A percentile compares a stretch with the other conserved stretches of the same genome.
Conservation (phyloP, 441 rosid species). For the Brassica balearica region DNA sequence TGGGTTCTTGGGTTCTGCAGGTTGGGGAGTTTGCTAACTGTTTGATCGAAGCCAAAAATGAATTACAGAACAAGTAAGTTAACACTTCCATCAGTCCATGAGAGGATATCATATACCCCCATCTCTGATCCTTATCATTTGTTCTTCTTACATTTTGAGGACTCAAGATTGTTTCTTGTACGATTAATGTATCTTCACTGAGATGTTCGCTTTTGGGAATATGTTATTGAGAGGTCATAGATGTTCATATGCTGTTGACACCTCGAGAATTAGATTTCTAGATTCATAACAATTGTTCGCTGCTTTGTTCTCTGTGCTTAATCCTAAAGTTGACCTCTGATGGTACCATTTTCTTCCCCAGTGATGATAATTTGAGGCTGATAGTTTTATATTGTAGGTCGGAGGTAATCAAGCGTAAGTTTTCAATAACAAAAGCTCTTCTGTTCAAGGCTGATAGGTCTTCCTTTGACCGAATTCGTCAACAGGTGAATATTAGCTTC, state of each 20-base stretch:
- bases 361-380: background rate
- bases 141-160: constrained; percentile 24
- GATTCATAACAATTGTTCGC: constrained; percentile 7
- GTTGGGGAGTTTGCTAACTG: constrained; percentile 87
- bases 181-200: background rate
- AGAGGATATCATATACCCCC: background rate
- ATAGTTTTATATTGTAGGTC: constrained; percentile 51
- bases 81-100: background rate
- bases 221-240: constrained; percentile 12
- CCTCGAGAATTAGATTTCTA: background rate
- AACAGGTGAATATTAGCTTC: constrained; percentile 63
- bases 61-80: constrained; percentile 84
- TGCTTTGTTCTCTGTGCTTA: constrained; percentile 8
- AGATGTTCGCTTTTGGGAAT: constrained; percentile 3
- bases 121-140: constrained; percentile 6
- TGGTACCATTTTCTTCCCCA: constrained; percentile 3
- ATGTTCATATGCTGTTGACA: constrained; percentile 3
- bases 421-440: constrained; percentile 77
- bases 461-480: constrained; percentile 77
- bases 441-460: constrained; percentile 85
- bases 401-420: constrained; percentile 75
- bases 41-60: constrained; percentile 76
- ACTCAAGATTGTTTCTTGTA: constrained; percentile 1
- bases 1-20: constrained; percentile 48
- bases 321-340: background rate